These are phyloP conservation scores for Glebionis coronaria DNA, from an alignment of 129 eudicot genomes.

Conservation along the genomic window DNA sequence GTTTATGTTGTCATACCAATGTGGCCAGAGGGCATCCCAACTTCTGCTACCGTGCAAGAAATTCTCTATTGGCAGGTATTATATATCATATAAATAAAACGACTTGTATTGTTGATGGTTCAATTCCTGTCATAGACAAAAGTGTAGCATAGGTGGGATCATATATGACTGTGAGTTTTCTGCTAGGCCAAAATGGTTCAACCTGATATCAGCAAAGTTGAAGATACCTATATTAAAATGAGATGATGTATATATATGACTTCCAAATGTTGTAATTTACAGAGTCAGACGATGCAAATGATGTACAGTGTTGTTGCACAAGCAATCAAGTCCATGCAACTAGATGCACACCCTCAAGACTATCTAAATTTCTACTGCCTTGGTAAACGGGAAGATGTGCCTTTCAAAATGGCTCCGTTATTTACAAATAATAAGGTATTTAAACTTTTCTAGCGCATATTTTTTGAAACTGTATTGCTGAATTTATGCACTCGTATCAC, in stretches of 20 bases:
- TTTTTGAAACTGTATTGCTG: neutral
- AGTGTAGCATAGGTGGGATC: no score
- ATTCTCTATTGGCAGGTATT: slow-evolving; percentile 96
- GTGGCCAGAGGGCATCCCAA: slow-evolving; percentile 99
- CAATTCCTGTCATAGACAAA: neutral
- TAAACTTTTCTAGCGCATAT: neutral
- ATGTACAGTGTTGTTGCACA: slow-evolving; percentile 69
- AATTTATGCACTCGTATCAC: neutral
- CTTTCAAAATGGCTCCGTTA: slow-evolving; percentile 35
- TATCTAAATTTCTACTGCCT: slow-evolving; percentile 88
- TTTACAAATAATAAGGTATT: slow-evolving; percentile 64
- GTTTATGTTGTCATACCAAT: slow-evolving; percentile 88
- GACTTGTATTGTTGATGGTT: neutral
- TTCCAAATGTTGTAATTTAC: slow-evolving; percentile 13
- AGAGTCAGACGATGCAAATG: slow-evolving; percentile 89
- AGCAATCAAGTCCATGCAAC: slow-evolving; percentile 65
- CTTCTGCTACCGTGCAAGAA: slow-evolving; percentile 70
- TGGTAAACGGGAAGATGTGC: slow-evolving; percentile 74
- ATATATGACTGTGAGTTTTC: no score
- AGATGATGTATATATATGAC: neutral
- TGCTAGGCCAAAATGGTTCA: neutral
- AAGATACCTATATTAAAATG: neutral
- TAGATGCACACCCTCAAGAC: slow-evolving; percentile 74
- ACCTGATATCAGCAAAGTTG: neutral
- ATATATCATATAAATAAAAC: neutral